Base-by-base conservation (phyloP, 2,329 filamentous ascomycete species). In the Ampelomyces quisqualis region DNA sequence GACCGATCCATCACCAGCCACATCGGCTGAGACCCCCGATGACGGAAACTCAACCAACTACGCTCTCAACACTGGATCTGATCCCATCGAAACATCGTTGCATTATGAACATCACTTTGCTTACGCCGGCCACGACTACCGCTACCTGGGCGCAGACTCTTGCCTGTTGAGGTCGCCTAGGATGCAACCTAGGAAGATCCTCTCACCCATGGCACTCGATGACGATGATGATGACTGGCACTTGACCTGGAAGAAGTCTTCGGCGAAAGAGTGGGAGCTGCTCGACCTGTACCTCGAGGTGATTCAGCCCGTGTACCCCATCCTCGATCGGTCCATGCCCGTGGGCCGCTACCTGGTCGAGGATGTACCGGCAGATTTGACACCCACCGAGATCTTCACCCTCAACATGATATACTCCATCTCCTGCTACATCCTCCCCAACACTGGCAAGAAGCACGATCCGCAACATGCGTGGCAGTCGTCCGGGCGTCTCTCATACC, bases 381-480 rank as follows among this genome's bases (percentile, higher is more conserved):
- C 40, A 1, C 49, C 53, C 3, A 47, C 51, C 0, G 64, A 68
- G 19, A 43, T 47, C 1, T 67, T 68, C 34, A 53, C 53, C 2
- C 48, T 68, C 9, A 60, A 66, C 32, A 67, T 68, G 62, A 53
- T 67, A 11, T 68, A 66, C 39, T 64, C 64, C 7, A 64, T 68
- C 15, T 57, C 54, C 17, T 68, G 62, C 43, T 58, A 67, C 31
- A 44, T 65, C 2, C 48, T 60, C 11, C 62, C 62, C 6, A 59
- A 53, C 5, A 59, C 45, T 7, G 47, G 54, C 7, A 58, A 58
- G 28, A 56, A 49, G 28, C 51, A 49, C 14, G 40, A 57, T 8
- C 45, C 51, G 5, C 44, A 48, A 3, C 45, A 58, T 28, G 38
- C 48, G n/a, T 60, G 54, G 51, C 49, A 53, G 15, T 43, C 55